Conservation (phyloP, 2,329 filamentous ascomycete genomes). For the Zelopaecilomyces penicillatus region DNA sequence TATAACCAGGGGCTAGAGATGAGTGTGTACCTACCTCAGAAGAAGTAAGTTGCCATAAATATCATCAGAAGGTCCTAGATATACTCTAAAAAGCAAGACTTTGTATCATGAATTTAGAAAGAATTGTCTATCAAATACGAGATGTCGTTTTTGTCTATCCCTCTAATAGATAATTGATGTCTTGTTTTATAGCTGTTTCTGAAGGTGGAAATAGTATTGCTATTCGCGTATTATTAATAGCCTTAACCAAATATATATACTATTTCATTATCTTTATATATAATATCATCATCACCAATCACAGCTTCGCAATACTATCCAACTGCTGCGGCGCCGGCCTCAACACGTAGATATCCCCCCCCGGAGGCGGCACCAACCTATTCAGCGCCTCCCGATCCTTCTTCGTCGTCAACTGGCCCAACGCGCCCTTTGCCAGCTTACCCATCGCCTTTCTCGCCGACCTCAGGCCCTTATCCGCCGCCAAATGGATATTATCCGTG, state of each 20-base stretch:
- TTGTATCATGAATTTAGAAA: too few relatives aligned
- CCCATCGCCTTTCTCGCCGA: slow-evolving; percentile 9
- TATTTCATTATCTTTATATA: not conserved
- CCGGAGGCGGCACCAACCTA: slow-evolving; percentile 11
- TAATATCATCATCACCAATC: not conserved
- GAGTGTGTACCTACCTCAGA: slow-evolving; percentile 10
- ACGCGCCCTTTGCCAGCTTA: slow-evolving; percentile 2
- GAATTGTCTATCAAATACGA: too few relatives aligned
- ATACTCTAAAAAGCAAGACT: too few relatives aligned
- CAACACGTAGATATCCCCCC: slow-evolving; percentile 17
- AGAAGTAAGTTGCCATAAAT: too few relatives aligned
- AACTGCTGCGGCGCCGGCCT: slow-evolving; percentile 19
- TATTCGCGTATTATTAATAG: too few relatives aligned
- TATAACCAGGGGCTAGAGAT: slow-evolving; percentile 25
- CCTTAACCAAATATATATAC: too few relatives aligned
- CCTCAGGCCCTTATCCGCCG: slow-evolving; percentile 14
- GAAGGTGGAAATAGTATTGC: too few relatives aligned
- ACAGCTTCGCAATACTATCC: slow-evolving; percentile 13
- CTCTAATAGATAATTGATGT: too few relatives aligned
- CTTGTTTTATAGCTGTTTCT: too few relatives aligned
- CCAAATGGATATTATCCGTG: slow-evolving; percentile 17
- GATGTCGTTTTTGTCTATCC: too few relatives aligned
- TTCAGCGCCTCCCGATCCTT: not conserved
- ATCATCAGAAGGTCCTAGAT: too few relatives aligned
- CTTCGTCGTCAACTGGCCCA: too few relatives aligned